Conservation (phyloP, 805 yeast genomes). For the Candida silvicultrix region DNA sequence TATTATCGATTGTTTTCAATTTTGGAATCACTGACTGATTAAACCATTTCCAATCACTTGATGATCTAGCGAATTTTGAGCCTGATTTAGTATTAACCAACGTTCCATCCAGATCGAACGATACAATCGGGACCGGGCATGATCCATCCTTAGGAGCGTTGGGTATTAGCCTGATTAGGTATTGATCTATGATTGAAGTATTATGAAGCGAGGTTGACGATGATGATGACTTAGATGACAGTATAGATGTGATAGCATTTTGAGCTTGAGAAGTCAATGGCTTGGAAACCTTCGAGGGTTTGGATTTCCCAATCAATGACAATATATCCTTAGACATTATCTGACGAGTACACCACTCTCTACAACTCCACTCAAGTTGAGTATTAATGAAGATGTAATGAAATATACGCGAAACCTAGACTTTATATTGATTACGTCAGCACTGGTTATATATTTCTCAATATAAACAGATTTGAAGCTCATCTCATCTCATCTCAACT, state of each 20-base stretch:
- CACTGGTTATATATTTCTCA: too few relatives aligned
- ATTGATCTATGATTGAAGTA: conserved; percentile 30
- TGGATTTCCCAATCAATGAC: conserved; percentile 1
- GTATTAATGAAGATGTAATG: too few relatives aligned
- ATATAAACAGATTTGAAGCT: too few relatives aligned
- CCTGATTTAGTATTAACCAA: conserved; percentile 63
- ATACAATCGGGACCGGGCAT: conserved; percentile 43
- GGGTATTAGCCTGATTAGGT: conserved; percentile 39
- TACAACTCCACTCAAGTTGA: too few relatives aligned
- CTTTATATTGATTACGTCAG: too few relatives aligned
- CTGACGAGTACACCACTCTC: too few relatives aligned
- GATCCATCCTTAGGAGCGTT: conserved; percentile 1
- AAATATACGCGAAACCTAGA: too few relatives aligned
- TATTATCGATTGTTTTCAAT: conserved; percentile 2
- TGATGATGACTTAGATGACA: neutral
- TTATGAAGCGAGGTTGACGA: conserved; percentile 19
- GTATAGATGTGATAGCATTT: neutral
- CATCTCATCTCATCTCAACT: too few relatives aligned
- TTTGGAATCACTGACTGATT: conserved; percentile 23
- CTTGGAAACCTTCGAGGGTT: neutral
- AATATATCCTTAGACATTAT: conserved; percentile 1
- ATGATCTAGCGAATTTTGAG: conserved; percentile 44
- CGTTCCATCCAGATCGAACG: conserved; percentile 86
- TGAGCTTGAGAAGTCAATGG: neutral
- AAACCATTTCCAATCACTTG: conserved; percentile 75